Conservation (phyloP, 2,329 filamentous ascomycete species). For the Apiospora kogelbergensis region DNA sequence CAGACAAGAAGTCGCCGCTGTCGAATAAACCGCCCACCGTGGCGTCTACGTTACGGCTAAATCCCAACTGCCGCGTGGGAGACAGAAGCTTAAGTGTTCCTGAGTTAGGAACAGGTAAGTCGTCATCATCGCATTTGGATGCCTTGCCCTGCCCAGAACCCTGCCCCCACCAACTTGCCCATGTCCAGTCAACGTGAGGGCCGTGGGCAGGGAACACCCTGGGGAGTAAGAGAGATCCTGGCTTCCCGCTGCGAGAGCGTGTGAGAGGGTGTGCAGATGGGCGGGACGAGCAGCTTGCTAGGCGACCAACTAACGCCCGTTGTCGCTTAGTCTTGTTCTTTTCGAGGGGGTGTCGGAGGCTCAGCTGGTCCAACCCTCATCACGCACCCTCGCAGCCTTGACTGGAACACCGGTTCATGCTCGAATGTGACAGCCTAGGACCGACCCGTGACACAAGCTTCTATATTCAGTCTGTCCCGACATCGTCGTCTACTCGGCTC, state of each 20-base stretch:
- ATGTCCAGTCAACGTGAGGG: background rate
- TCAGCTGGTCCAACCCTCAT: background rate
- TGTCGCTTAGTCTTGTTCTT: background rate
- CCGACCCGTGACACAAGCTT: background rate
- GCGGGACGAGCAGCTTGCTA: background rate
- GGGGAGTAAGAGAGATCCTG: background rate
- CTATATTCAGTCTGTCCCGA: background rate
- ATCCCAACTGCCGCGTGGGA: background rate
- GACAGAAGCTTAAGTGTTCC: conserved; percentile 3
- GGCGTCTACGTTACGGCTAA: background rate
- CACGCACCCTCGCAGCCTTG: background rate
- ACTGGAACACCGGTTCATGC: background rate
- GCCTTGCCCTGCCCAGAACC: background rate
- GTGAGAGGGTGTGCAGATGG: conserved; percentile 1
- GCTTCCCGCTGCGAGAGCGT: conserved; percentile 1
- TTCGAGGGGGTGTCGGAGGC: background rate
- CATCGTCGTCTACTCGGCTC: background rate
- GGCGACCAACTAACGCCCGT: background rate
- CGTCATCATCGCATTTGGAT: background rate
- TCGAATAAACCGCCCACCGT: background rate
- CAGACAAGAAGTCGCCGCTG: background rate
- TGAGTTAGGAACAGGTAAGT: background rate
- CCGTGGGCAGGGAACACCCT: background rate
- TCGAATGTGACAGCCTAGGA: conserved; percentile 3
- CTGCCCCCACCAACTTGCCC: no score